Base-by-base conservation (phyloP, 2,329 filamentous ascomycete genomes). In the Hymenoscyphus occultus region DNA sequence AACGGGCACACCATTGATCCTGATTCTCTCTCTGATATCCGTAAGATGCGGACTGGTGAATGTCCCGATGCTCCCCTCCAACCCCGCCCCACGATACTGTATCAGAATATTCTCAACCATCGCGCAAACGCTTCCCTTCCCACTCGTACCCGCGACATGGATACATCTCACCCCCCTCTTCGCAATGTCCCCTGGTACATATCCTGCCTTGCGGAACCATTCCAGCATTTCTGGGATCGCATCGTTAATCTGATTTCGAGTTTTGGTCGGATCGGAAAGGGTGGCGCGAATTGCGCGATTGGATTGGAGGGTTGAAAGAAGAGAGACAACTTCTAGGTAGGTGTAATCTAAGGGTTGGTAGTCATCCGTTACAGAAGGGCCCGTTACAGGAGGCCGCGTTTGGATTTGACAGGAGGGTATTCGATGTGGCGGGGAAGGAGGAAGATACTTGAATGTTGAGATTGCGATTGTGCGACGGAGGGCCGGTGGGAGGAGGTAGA, bases 121-220 rank as follows among this genome's bases (percentile, higher is more conserved):
- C 48, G 87, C 88, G 72, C 88, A 91, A 1, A 88, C 90, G 72
- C 85, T 90, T 19, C 89, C 89, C 56, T 73, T 98, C 66, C 94
- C 94, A 77, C 97, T 98, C 4, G 93, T 97, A 13, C 94, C 94
- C 0, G 94, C 91, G 57, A 98, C 87, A 75, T 98, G 94, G 67
- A 98, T 86, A 70, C 83, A 73, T 54, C 65, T 72, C 51, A 74
- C 28, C 9, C 72, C 71, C 10, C 57, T 64, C 16, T 65, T 68
- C 7, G 67, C 60, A 28, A 74, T 67, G 39, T 74, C 72, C 1
- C 51, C 56, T 1, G 65, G 59, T 35, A 65, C 58, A 48, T 73
- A 74, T 14, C 73, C 74, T 13, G 72, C 74, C 61, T 67, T 72
- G 31, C 69, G 69, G 14, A 71, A 65, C 74, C 73, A 76, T 51